Conservation (phyloP, 2,329 filamentous ascomycete genomes). For the Trichoderma sp. region DNA sequence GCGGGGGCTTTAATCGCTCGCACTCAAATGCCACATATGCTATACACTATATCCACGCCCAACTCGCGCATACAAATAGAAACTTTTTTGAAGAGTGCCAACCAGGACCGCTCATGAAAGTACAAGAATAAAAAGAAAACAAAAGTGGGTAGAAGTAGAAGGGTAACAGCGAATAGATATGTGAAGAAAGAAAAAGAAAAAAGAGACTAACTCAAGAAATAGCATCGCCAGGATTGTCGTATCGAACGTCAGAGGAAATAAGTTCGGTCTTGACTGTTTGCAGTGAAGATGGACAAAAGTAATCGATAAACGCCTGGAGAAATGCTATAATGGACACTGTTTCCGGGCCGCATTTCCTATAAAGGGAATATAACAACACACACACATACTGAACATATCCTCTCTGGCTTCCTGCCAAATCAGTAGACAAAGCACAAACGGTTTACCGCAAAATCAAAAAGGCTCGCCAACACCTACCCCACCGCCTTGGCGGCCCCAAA, state of each 20-base stretch:
- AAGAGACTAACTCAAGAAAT: slow-evolving; percentile 4
- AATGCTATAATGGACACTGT: slow-evolving; percentile 38
- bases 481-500: slow-evolving; percentile 51
- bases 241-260: not conserved
- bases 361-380: slow-evolving; percentile 15
- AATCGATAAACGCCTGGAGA: slow-evolving; percentile 34
- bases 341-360: slow-evolving; percentile 33
- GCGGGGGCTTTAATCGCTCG: slow-evolving; percentile 7
- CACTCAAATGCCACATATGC: slow-evolving; percentile 6
- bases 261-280: slow-evolving; percentile 24
- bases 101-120: slow-evolving; percentile 11
- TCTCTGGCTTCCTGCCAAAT: slow-evolving; percentile 9
- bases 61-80: slow-evolving; percentile 32
- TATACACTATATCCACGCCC: slow-evolving; percentile 24
- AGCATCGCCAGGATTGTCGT: slow-evolving; percentile 22
- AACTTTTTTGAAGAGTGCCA: slow-evolving; percentile 13
- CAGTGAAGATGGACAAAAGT: slow-evolving; percentile 19
- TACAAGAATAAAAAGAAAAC: not conserved
- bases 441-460: slow-evolving; percentile 32
- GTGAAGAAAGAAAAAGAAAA: not conserved
- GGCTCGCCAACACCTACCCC: slow-evolving; percentile 50
- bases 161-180: not conserved
- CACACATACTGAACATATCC: slow-evolving; percentile 15
- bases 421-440: slow-evolving; percentile 18
- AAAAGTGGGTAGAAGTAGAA: not conserved